Evolutionary conservation across 2,329 filamentous ascomycete species (phyloP).

Genomic region (Arthrobotrys sinensis): DNA sequence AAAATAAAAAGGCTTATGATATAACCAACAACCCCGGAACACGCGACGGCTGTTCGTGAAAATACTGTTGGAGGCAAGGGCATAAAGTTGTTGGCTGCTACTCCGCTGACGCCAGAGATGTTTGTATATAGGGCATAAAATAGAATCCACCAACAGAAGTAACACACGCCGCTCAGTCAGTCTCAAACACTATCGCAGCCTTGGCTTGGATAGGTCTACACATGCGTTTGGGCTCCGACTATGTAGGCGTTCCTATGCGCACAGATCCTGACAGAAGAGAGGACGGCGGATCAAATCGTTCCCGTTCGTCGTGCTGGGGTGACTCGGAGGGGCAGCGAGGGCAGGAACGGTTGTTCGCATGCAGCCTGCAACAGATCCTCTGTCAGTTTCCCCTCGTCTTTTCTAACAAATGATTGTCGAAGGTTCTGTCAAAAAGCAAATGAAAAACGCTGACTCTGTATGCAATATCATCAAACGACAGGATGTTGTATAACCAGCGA

Average conservation of each 20-base stretch:
- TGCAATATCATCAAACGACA: constrained; percentile 26
- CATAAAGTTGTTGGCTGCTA: background rate
- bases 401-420: constrained; percentile 35
- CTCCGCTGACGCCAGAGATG: background rate
- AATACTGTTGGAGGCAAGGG: constrained; percentile 15
- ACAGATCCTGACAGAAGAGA: constrained; percentile 31
- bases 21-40: constrained; percentile 21
- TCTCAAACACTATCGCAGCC: background rate
- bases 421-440: constrained; percentile 13
- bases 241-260: constrained; percentile 1
- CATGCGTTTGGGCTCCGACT: background rate
- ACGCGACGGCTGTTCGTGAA: constrained; percentile 23
- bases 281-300: constrained; percentile 6
- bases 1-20: constrained; percentile 12
- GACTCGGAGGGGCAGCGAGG: constrained; percentile 2
- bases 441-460: constrained; percentile 12
- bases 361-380: constrained; percentile 47
- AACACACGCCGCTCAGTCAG: background rate
- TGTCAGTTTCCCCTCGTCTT: constrained; percentile 21
- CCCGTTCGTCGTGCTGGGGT: constrained; percentile 14
- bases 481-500: constrained; percentile 24
- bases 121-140: constrained; percentile 2
- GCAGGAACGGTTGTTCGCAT: constrained; percentile 52
- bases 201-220: background rate
- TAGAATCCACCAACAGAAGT: constrained; percentile 4